Evolutionary conservation across 805 yeast species (phyloP), one percentile per base, ranked within the genome.

Genomic region (Metschnikowia picachoensis): DNA sequence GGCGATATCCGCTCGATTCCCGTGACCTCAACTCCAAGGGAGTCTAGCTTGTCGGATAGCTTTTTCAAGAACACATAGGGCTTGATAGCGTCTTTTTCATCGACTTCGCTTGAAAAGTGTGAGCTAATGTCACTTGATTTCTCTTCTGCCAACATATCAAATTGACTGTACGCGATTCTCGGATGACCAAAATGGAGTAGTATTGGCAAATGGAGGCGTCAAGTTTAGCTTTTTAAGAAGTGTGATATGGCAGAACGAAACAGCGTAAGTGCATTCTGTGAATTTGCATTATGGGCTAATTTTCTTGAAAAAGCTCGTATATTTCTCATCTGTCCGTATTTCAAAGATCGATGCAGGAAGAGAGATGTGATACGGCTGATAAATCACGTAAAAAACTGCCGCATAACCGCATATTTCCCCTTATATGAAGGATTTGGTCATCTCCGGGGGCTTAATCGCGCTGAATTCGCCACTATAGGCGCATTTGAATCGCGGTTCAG

Each of bases 1-100:
- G 67, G 61, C 0, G 59, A 31, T 2, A 66, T 66, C 37, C 72
- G 43, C 44, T 68, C 70, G 16, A 68, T 67, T 1, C 73, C 73
- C 46, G 68, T 51, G 16, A 58, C 56, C 45, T 67, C 73, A 4
- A 67, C 53, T 1, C 72, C 72, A 25, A 64, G 49, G 4, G 33
- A 28, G 35, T 50, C 49, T 14, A 50, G 27, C 8, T 27, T 35
- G n/a, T 30, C 37, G 11, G 39, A 36, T 25, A 35, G 16, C 2
- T 14, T 29, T 42, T 44, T 49, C 17, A 51, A 16, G 11, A 52
- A 33, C n/a, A n/a, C 16, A 31, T 41, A 49, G 6, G 55, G 45
- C 16, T 33, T 43, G 36, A 49, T 50, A 20, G 39, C 49, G 20
- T 42, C 44, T 17, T 32, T 42, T 14, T 42, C 39, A 20, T 43